phyloP scores from a whole-genome alignment of 164 flowering plant genomes.

The Aristolochia californica region DNA sequence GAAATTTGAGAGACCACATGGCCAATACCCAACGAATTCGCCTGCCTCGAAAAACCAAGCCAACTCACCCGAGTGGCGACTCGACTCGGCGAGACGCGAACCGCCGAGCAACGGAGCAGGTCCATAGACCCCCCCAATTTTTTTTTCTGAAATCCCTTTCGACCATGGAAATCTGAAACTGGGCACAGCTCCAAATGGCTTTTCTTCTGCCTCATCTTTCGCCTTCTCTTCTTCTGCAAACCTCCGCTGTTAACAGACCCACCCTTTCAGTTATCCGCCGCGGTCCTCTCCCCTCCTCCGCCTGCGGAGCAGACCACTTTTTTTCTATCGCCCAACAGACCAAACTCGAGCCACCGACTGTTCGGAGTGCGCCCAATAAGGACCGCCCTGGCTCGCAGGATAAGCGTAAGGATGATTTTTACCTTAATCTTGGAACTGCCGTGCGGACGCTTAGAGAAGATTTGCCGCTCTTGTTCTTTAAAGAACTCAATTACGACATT shows the following conservation, averaged over 20 bases:
- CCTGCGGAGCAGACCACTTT: slow-evolving; percentile 7
- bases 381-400: slow-evolving; percentile 25
- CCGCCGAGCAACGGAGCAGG: no score
- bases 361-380: slow-evolving; percentile 24
- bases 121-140: no score
- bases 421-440: slow-evolving; percentile 74
- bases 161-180: background rate
- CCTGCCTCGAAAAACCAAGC: no score
- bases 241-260: slow-evolving; percentile 10
- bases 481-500: slow-evolving; percentile 81
- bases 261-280: slow-evolving; percentile 6
- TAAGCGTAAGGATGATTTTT: slow-evolving; percentile 51
- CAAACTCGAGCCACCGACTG: slow-evolving; percentile 34
- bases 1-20: no score
- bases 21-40: no score
- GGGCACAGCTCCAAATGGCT: background rate
- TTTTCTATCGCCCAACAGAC: slow-evolving; percentile 18
- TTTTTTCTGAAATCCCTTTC: no score
- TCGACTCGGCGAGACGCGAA: no score
- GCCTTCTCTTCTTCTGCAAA: slow-evolving; percentile 32
- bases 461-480: slow-evolving; percentile 57
- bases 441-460: slow-evolving; percentile 88
- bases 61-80: no score
- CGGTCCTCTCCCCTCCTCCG: slow-evolving; percentile 6
- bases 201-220: slow-evolving; percentile 29